A percentile compares a stretch with the other conserved stretches of the same genome.
phyloP scores from a whole-genome alignment of 495 filamentous ascomycete species.

The Neurospora sp. region DNA sequence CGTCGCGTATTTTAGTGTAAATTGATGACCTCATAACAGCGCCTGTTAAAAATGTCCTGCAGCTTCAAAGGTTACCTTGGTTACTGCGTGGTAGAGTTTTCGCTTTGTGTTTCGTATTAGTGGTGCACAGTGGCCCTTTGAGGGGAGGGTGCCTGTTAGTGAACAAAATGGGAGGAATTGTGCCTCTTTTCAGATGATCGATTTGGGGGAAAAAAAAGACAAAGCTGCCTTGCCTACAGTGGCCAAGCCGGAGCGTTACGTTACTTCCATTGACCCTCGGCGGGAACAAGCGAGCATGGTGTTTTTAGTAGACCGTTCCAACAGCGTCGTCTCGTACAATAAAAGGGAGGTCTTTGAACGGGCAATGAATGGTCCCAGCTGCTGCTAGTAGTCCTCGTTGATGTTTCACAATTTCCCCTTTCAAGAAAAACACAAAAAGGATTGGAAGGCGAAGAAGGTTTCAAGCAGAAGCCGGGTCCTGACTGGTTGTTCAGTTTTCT shows the following conservation, averaged over 20 bases:
- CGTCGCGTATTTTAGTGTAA: background rate
- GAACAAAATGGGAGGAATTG: background rate
- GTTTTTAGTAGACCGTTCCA: background rate
- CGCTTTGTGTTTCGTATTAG: background rate
- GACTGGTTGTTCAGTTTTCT: background rate
- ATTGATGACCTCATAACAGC: background rate
- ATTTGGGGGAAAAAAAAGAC: background rate
- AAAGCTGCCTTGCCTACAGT: background rate
- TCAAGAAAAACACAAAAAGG: background rate
- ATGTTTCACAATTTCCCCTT: background rate
- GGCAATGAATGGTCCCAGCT: background rate
- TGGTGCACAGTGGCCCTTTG: background rate
- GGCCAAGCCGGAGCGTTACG: background rate
- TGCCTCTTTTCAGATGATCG: background rate
- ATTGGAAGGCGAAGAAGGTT: background rate
- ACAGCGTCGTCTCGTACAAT: background rate
- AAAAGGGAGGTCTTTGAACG: background rate
- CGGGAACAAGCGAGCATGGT: background rate
- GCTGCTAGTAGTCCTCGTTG: background rate
- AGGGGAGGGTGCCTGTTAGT: background rate
- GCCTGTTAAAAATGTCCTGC: background rate
- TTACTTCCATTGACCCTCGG: background rate
- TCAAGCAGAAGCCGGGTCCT: background rate
- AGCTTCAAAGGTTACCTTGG: background rate
- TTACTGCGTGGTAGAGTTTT: background rate